Percentiles rank a stretch among this genome's conserved stretches.
Evolutionary conservation across 2,329 filamentous ascomycete species (phyloP).

Genomic region (Raffaelea albimanens): DNA sequence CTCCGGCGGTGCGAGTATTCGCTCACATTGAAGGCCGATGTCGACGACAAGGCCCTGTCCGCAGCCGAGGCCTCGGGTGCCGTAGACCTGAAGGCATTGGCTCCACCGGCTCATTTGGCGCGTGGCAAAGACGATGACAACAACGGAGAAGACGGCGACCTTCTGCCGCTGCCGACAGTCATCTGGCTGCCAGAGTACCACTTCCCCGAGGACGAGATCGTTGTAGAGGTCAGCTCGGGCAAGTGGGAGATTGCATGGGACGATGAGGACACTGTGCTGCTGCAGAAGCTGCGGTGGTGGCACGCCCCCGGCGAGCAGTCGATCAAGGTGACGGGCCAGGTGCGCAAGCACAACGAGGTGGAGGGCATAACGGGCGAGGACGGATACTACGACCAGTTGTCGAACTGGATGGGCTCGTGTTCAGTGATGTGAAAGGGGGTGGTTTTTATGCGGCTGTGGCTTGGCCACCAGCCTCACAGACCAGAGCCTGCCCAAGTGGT

Average conservation of each 20-base stretch:
- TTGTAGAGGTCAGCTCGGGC: slow-evolving; percentile 70
- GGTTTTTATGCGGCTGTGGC: no score
- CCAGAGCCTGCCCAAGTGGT: no score
- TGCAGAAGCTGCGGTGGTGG: slow-evolving; percentile 87
- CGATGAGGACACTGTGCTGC: slow-evolving; percentile 56
- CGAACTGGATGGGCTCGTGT: slow-evolving; percentile 39
- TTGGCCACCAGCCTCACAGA: no score
- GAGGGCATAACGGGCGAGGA: slow-evolving; percentile 57
- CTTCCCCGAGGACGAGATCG: slow-evolving; percentile 66
- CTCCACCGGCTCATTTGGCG: slow-evolving; percentile 1
- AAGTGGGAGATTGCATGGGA: slow-evolving; percentile 80
- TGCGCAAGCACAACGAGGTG: slow-evolving; percentile 50
- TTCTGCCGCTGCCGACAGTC: slow-evolving; percentile 50
- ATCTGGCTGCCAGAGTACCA: slow-evolving; percentile 88
- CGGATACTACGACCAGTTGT: slow-evolving; percentile 67
- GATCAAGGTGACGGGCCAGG: slow-evolving; percentile 65
- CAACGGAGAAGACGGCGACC: background rate
- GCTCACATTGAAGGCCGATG: slow-evolving; percentile 49
- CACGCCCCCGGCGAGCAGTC: slow-evolving; percentile 77
- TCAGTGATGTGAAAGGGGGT: slow-evolving; percentile 35
- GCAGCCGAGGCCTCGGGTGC: background rate
- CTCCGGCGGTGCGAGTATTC: slow-evolving; percentile 69
- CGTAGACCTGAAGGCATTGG: background rate
- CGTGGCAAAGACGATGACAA: background rate
- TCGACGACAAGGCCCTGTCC: slow-evolving; percentile 2